Evolutionary conservation across 2,329 filamentous ascomycete genomes (phyloP).

Genomic region (Fusarium pilosicola): DNA sequence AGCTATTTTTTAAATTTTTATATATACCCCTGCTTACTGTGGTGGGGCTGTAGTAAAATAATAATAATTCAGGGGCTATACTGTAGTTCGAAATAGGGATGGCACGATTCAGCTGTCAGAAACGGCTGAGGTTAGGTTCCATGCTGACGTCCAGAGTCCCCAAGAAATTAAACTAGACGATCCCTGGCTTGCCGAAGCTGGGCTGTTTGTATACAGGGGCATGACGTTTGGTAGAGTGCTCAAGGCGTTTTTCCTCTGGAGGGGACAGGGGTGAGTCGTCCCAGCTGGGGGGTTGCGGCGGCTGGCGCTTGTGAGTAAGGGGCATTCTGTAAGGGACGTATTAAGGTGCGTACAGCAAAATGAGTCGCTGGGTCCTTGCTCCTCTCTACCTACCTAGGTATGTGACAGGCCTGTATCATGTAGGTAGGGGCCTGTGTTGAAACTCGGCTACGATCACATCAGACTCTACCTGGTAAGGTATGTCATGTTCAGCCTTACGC

Average conservation of each 20-base stretch:
- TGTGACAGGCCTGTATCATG: background rate
- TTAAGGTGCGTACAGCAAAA: background rate
- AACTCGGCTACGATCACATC: background rate
- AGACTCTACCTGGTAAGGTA: background rate
- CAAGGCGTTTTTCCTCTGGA: conserved; percentile 24
- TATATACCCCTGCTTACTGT: too few relatives aligned
- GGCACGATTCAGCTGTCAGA: conserved; percentile 13
- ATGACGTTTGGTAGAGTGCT: conserved; percentile 29
- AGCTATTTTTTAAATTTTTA: too few relatives aligned
- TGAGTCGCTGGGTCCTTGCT: background rate
- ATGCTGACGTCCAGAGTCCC: conserved; percentile 12
- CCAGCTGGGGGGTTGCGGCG: background rate
- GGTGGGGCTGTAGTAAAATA: too few relatives aligned
- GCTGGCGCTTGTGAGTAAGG: conserved; percentile 9
- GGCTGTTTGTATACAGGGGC: conserved; percentile 15
- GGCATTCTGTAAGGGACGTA: background rate
- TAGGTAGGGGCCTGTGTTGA: background rate
- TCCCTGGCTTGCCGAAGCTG: conserved; percentile 12
- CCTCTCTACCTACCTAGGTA: background rate
- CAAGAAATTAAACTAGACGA: conserved; percentile 16
- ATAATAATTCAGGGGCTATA: too few relatives aligned
- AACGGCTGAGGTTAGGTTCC: conserved; percentile 15
- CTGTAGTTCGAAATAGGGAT: background rate
- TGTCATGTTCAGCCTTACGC: conserved; percentile 10
- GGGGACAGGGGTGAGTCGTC: background rate